Percentiles rank a stretch among this genome's conserved stretches.
Conservation (phyloP, 192 early-diverging fungal species). For the Coemansia umbellata region DNA sequence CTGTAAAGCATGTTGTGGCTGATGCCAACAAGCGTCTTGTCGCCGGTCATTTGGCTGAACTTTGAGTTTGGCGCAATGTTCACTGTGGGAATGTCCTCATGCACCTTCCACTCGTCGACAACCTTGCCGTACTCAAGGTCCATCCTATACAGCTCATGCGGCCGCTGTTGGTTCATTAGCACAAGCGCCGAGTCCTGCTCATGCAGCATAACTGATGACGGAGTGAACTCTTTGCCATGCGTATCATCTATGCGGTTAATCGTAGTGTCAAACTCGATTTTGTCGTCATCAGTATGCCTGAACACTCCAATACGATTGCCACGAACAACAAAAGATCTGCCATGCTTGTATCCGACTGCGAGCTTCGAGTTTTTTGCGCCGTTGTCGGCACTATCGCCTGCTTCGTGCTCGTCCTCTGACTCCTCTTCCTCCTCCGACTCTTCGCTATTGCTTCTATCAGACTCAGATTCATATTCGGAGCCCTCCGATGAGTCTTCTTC, state of each 20-base stretch:
- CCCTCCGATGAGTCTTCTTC: constrained; percentile 4
- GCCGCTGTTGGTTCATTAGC: constrained; percentile 66
- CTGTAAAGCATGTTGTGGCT: constrained; percentile 81
- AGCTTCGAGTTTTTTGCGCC: constrained; percentile 70
- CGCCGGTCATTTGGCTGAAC: constrained; percentile 70
- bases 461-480: constrained; percentile 23
- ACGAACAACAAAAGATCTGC: constrained; percentile 87
- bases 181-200: constrained; percentile 79
- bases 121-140: constrained; percentile 88
- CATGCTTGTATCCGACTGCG: constrained; percentile 78
- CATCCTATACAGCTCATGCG: constrained; percentile 79
- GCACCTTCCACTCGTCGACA: constrained; percentile 90
- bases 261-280: constrained; percentile 72
- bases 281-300: constrained; percentile 67
- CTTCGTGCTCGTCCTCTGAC: constrained; percentile 25
- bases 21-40: constrained; percentile 76
- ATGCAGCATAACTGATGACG: constrained; percentile 78
- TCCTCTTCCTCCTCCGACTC: constrained; percentile 35
- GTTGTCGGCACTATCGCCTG: constrained; percentile 4
- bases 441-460: constrained; percentile 27
- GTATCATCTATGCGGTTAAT: constrained; percentile 70
- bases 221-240: constrained; percentile 62
- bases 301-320: constrained; percentile 90
- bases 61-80: constrained; percentile 72
- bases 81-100: constrained; percentile 65